Percentiles rank a stretch among this genome's conserved stretches.
phyloP scores from a whole-genome alignment of 306 rosid species.

The Rosa chinensis region DNA sequence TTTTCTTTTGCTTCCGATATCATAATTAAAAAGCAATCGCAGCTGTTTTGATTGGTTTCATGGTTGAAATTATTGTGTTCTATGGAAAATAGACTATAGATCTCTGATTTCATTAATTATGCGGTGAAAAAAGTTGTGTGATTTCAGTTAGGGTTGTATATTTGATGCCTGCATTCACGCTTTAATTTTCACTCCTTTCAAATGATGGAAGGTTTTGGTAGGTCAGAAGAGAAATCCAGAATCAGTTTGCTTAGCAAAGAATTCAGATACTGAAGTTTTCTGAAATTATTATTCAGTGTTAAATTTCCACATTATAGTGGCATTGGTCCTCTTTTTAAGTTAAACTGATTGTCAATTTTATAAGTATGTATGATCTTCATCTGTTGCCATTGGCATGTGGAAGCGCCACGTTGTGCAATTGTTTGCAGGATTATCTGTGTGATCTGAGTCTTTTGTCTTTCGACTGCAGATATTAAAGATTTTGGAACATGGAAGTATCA shows the following conservation, averaged over 20 bases:
- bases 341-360: not conserved
- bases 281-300: not conserved
- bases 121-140: too few relatives aligned
- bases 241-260: too few relatives aligned
- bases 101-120: not conserved
- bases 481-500: conserved; percentile 63
- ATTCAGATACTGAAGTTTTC: not conserved
- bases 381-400: not conserved
- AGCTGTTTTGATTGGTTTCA: not conserved
- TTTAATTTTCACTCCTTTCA: not conserved
- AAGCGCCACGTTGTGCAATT: not conserved
- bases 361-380: not conserved
- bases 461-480: conserved; percentile 69
- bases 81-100: not conserved
- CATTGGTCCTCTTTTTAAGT: not conserved
- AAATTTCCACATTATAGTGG: too few relatives aligned
- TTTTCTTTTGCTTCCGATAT: not conserved
- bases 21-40: not conserved
- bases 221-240: not conserved
- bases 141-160: too few relatives aligned
- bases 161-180: not conserved
- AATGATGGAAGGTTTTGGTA: not conserved
- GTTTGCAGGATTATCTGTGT: not conserved
- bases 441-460: not conserved
- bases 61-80: not conserved